Conservation (phyloP, 169 alveolate species). For the Cryptosporidium sp. region DNA sequence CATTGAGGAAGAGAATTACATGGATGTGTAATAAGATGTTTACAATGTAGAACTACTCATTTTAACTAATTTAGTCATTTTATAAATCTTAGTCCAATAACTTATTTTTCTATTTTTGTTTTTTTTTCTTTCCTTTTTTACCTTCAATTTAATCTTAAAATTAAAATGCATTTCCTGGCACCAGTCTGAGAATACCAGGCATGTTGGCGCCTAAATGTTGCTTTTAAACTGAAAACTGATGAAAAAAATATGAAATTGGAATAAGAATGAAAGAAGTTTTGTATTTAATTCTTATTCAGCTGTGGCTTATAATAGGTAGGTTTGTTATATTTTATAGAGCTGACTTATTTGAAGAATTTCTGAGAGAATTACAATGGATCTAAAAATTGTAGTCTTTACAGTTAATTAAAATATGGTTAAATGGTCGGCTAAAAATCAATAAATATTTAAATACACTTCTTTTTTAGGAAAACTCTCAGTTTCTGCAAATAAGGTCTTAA, state of each 20-base stretch:
- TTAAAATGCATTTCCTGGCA: background rate
- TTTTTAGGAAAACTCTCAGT: background rate
- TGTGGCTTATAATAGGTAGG: slow-evolving; percentile 5
- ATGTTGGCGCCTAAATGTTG: slow-evolving; percentile 8
- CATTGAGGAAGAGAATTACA: background rate
- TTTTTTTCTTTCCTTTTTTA: background rate
- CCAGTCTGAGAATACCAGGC: background rate
- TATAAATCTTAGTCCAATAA: background rate
- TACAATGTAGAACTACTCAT: background rate
- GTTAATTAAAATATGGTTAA: background rate
- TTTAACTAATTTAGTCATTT: background rate
- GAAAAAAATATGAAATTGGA: background rate
- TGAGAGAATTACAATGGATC: background rate
- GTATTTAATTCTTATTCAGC: background rate
- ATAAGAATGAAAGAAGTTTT: background rate
- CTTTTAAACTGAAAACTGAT: background rate
- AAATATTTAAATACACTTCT: background rate
- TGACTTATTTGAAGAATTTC: background rate
- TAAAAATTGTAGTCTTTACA: background rate
- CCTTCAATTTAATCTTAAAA: background rate
- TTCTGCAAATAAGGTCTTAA: slow-evolving; percentile 33
- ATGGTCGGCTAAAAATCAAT: background rate
- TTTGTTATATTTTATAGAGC: background rate
- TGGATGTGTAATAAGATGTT: slow-evolving; percentile 65
- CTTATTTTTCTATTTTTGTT: background rate